Percentiles rank a stretch among this genome's conserved stretches.
These are phyloP conservation scores for Cryptococcus sp. DNA, from an alignment of 1,284 basidiomycete genomes.

Conservation along the genomic window DNA sequence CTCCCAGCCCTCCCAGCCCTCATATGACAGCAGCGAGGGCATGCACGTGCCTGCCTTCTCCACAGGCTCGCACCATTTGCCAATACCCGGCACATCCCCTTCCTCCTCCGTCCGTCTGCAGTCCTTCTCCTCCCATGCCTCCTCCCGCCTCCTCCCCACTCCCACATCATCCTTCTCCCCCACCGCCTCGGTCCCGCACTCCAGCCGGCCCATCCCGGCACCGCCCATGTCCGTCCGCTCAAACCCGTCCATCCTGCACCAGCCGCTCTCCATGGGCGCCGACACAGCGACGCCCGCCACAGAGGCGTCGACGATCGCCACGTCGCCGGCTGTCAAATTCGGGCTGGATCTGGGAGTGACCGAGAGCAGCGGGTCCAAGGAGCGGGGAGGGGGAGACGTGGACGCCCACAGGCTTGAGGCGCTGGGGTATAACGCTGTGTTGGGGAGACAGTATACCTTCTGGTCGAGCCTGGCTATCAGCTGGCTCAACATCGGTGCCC, in stretches of 20 bases:
- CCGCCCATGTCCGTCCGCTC: slow-evolving; percentile 22
- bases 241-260: not conserved
- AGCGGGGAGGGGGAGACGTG: slow-evolving; percentile 37
- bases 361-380: slow-evolving; percentile 6
- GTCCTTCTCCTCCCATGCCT: slow-evolving; percentile 5
- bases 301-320: slow-evolving; percentile 1
- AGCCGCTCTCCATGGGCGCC: not conserved
- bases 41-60: not conserved
- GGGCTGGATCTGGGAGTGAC: slow-evolving; percentile 1
- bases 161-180: not conserved
- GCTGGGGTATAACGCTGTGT: slow-evolving; percentile 46
- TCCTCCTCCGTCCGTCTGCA: slow-evolving; percentile 1
- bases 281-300: slow-evolving; percentile 6
- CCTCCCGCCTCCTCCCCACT: slow-evolving; percentile 6
- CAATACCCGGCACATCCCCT: not conserved
- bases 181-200: slow-evolving; percentile 24
- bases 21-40: not conserved
- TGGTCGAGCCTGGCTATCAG: slow-evolving; percentile 47
- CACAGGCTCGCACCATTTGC: not conserved
- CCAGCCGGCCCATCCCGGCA: slow-evolving; percentile 34
- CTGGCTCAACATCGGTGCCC: slow-evolving; percentile 43
- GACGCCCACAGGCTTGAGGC: slow-evolving; percentile 44
- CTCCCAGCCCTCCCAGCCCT: not conserved
- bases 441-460: slow-evolving; percentile 48
- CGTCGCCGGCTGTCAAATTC: slow-evolving; percentile 6